phyloP scores from a whole-genome alignment of 75 land plant genomes.

The Adiantum capillusveneris region DNA sequence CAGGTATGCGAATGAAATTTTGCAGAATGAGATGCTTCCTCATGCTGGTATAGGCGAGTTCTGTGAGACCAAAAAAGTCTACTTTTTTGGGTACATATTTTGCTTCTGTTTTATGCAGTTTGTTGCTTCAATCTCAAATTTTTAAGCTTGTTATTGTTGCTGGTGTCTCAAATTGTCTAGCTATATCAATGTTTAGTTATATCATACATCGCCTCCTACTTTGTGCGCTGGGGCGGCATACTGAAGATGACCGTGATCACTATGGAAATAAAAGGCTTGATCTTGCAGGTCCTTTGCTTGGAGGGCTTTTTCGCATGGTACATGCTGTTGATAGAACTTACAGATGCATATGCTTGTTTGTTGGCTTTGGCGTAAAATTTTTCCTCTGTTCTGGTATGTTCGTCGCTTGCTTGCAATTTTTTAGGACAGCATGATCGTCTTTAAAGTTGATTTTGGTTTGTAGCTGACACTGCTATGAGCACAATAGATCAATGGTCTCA shows the following conservation, averaged over 20 bases:
- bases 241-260: conserved; percentile 99
- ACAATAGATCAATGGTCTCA: too few relatives aligned
- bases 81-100: conserved; percentile 76
- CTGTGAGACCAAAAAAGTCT: conserved; percentile 98
- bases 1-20: conserved; percentile 97
- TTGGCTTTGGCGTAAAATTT: neutral
- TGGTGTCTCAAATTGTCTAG: too few relatives aligned
- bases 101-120: neutral
- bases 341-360: too few relatives aligned
- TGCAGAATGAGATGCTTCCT: conserved; percentile 99
- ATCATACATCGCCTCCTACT: conserved; percentile 90
- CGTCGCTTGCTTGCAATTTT: too few relatives aligned
- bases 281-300: conserved; percentile 99
- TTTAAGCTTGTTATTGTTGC: too few relatives aligned
- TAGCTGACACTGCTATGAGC: too few relatives aligned
- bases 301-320: conserved; percentile 94
- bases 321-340: too few relatives aligned
- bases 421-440: too few relatives aligned
- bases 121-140: neutral
- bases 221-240: conserved; percentile 88
- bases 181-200: conserved; percentile 65
- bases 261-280: conserved; percentile 99
- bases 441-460: too few relatives aligned
- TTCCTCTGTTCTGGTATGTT: too few relatives aligned
- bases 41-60: conserved; percentile 97